phyloP scores from a whole-genome alignment of 129 eudicot species.

The Ambrosia artemisiifolia region DNA sequence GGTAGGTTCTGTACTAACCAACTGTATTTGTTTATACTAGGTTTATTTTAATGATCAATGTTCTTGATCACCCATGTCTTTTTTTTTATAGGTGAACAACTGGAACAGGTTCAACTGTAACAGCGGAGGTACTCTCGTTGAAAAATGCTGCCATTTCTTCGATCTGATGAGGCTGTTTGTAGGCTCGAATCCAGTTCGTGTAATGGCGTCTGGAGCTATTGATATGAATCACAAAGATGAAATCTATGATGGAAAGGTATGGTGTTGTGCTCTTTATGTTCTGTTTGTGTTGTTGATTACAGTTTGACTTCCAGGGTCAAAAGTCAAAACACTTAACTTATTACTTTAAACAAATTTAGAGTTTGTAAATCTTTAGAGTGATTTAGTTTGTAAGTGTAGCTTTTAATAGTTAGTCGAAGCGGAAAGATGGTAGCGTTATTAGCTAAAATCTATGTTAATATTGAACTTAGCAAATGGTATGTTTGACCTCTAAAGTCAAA shows the following conservation, averaged over 20 bases:
- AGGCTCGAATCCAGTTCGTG: slow-evolving; percentile 84
- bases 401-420: neutral
- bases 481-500: slow-evolving; percentile 18
- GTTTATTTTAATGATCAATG: neutral
- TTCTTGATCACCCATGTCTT: neutral
- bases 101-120: slow-evolving; percentile 96
- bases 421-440: neutral
- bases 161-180: slow-evolving; percentile 96
- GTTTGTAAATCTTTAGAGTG: neutral
- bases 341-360: neutral
- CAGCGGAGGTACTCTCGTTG: slow-evolving; percentile 94
- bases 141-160: slow-evolving; percentile 98
- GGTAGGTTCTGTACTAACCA: slow-evolving; percentile 30
- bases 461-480: neutral
- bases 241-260: slow-evolving; percentile 88
- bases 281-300: neutral
- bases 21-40: neutral
- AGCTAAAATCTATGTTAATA: neutral
- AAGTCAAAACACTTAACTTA: neutral
- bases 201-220: slow-evolving; percentile 95
- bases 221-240: slow-evolving; percentile 96
- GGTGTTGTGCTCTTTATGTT: slow-evolving; percentile 2
- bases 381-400: neutral
- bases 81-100: slow-evolving; percentile 58
- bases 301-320: slow-evolving; percentile 22